Conservation (phyloP, 1,284 basidiomycete species). For the Lentinula novae-zelandiae region DNA sequence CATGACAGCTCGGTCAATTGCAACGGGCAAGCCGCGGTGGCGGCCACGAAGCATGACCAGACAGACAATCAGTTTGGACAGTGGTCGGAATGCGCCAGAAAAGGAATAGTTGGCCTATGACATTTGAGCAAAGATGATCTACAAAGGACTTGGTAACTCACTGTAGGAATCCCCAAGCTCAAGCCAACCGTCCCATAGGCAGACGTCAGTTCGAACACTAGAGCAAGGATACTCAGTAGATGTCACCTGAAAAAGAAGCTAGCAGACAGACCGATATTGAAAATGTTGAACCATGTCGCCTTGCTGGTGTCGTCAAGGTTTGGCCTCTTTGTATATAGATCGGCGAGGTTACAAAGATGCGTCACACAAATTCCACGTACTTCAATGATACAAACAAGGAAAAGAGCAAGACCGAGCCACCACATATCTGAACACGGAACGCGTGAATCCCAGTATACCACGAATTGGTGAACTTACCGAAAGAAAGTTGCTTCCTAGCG, state of each 20-base stretch:
- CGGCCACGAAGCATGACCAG: constrained; percentile 91
- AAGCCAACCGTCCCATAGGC: constrained; percentile 92
- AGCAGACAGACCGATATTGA: constrained; percentile 56
- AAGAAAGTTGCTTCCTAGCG: constrained; percentile 84
- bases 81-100: constrained; percentile 70
- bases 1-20: constrained; percentile 85
- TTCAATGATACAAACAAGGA: constrained; percentile 86
- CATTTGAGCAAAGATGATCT: constrained; percentile 5
- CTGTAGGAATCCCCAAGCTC: constrained; percentile 66
- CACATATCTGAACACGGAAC: constrained; percentile 66
- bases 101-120: constrained; percentile 73
- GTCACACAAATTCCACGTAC: constrained; percentile 31
- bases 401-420: constrained; percentile 80
- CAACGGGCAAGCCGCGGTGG: constrained; percentile 85
- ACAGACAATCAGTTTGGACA: constrained; percentile 87
- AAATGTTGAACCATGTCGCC: constrained; percentile 75
- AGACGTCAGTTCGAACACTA: constrained; percentile 86
- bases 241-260: neutral
- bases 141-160: constrained; percentile 28
- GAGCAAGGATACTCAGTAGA: neutral
- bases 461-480: constrained; percentile 48
- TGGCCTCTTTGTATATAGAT: constrained; percentile 38
- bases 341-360: constrained; percentile 1
- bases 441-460: neutral
- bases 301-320: constrained; percentile 51